Evolutionary conservation across 495 filamentous ascomycete genomes (phyloP), one percentile per base, ranked within the genome.

Genomic region (Pyrenopolyporus hunteri): DNA sequence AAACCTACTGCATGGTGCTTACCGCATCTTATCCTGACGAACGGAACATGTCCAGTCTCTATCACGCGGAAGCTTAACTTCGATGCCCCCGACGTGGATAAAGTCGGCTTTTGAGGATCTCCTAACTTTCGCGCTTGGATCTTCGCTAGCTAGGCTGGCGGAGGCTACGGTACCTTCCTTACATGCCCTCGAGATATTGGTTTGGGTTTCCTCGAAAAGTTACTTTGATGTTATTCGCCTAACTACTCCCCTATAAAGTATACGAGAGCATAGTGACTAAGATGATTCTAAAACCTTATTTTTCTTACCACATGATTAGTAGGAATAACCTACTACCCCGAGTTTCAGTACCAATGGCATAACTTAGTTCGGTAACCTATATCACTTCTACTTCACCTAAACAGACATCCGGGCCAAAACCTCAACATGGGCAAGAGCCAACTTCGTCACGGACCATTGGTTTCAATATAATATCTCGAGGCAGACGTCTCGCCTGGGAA

Each of bases 351-450:
- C 6, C n/a, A 17, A 39, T 48, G 25, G 36, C 26, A 48, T 35
- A 26, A 16, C 13, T 36, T 17, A n/a, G 9, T 31, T 37, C 31
- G 26, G 20, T 50, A 29, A 51, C 39, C 37, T 45, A 40, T 48
- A 37, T 25, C 37, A 9, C 20, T n/a, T 23, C 52, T 33, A 56
- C 11, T 10, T 29, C 26, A 52, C 59, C 59, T 57, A 63, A 20
- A 63, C 57, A 46, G 39, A 45, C 42, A 20, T 23, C 36, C 37
- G 35, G 17, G 7, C 11, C 13, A 20, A 16, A 26, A 22, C 33
- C 19, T 50, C 39, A 33, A 17, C n/a, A 32, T 9, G 28, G 59
- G 59, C 51, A 57, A 56, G 59, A 45, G 39, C 59, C 52, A 52
- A 63, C 7, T 45, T 25, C 17, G 25, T 28, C 23, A 40, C 9